Base-by-base conservation (phyloP, 768 basidiomycete species). In the Suillus spraguei region DNA sequence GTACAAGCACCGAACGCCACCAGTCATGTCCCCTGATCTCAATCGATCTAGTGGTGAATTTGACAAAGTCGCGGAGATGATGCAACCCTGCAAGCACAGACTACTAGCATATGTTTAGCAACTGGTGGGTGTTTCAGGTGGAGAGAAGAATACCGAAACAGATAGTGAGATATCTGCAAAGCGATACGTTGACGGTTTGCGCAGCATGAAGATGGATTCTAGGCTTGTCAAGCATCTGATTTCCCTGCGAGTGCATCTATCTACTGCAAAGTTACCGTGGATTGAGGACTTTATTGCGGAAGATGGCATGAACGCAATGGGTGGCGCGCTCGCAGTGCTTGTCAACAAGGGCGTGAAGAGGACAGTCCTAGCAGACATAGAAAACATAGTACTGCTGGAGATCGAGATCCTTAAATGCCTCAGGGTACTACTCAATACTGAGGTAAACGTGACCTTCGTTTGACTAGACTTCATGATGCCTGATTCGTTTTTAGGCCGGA, bases 371-470 rank as follows among this genome's bases (percentile, higher is more conserved):
- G 83, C 78, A 4, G 92, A 96, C 55, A 75, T 83, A 33, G 91
- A 94, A 71, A 84, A 82, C 14, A 84, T 82, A 3, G 85, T 89
- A 2, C 77, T 95, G 33, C 69, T 89, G 36, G 94, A 97, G 71
- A n/a, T n/a, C n/a, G n/a, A n/a, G n/a, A 74, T 88, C 28, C 81
- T 94, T 66, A 92, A 89, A 70, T 95, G 92, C 71, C 75, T 97
- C 28, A 81, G 94, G 46, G 90, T 90, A 0, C 76, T 98, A 20
- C 78, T 95, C 66, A 97, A 97, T 69, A 96, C 90, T 1, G 87
- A 91, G 76, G 95, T 94, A 69, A 72, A 87, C 62, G 65, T 32
- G 47, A 65, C 60, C 41, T 28, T 58, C 44, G 72, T 67, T 64
- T 52, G 39, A 9, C 52, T 24, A n/a, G 35, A 13, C n/a, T 17